Conservation (phyloP, 2,329 filamentous ascomycete genomes). For the Chaetothyriales sp. region DNA sequence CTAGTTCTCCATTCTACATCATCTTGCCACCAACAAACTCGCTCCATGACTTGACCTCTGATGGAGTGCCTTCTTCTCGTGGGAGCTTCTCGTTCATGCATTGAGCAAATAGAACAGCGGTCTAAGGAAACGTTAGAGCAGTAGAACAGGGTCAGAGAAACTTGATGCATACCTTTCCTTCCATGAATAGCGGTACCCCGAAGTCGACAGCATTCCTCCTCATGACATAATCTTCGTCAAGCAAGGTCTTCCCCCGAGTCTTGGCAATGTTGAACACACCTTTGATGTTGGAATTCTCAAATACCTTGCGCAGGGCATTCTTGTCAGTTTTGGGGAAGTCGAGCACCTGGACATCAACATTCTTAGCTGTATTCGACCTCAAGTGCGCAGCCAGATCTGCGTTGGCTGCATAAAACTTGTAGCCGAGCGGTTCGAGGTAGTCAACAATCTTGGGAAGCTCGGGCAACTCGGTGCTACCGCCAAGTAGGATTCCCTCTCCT, state of each 20-base stretch:
- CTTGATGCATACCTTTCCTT: constrained; percentile 10
- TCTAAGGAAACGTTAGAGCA: constrained; percentile 41
- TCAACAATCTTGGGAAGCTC: constrained; percentile 67
- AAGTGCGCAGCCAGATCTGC: constrained; percentile 68
- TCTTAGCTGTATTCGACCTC: constrained; percentile 37
- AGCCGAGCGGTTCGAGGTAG: constrained; percentile 74
- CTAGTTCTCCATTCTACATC: constrained; percentile 19
- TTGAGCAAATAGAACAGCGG: constrained; percentile 84
- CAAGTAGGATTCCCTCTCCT: constrained; percentile 88
- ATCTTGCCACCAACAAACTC: constrained; percentile 69
- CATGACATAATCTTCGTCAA: constrained; percentile 97
- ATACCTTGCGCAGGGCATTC: constrained; percentile 82
- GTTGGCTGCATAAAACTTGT: constrained; percentile 84
- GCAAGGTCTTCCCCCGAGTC: constrained; percentile 63
- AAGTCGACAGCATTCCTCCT: constrained; percentile 96
- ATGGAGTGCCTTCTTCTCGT: constrained; percentile 69
- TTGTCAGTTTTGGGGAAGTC: constrained; percentile 97
- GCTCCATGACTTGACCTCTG: constrained; percentile 86
- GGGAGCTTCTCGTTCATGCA: constrained; percentile 97
- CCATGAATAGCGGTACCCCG: constrained; percentile 70
- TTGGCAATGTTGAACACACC: constrained; percentile 91
- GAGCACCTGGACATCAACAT: constrained; percentile 68
- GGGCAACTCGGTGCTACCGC: constrained; percentile 61
- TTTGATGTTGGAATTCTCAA: constrained; percentile 90
- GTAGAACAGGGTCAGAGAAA: not conserved